Evolutionary conservation across 2,329 filamentous ascomycete genomes (phyloP).

Genomic region (Aspergillus ochraceus): DNA sequence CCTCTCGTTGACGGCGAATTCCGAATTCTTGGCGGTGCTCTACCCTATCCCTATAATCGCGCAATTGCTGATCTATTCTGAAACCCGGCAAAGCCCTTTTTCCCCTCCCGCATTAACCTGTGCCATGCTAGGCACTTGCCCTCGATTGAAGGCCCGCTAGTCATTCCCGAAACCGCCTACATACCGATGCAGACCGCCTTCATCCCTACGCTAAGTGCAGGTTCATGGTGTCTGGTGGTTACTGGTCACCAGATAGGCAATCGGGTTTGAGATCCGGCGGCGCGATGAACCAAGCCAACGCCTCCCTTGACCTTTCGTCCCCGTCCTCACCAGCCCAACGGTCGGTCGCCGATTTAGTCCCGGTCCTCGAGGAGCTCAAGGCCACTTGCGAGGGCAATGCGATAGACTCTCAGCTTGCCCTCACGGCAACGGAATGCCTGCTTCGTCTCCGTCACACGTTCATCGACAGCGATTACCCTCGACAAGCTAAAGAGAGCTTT

Average conservation of each 20-base stretch:
- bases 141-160: constrained; percentile 16
- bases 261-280: constrained; percentile 35
- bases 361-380: constrained; percentile 40
- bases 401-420: constrained; percentile 32
- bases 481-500: constrained; percentile 73
- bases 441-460: constrained; percentile 67
- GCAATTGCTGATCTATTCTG: constrained; percentile 23
- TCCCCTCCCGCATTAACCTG: constrained; percentile 12
- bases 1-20: not conserved
- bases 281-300: constrained; percentile 30
- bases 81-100: constrained; percentile 18
- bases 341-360: constrained; percentile 38
- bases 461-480: constrained; percentile 52
- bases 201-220: constrained; percentile 28
- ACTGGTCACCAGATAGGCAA: constrained; percentile 30
- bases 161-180: constrained; percentile 21
- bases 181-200: constrained; percentile 38
- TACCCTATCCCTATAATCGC: constrained; percentile 4
- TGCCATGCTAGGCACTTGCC: constrained; percentile 13
- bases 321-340: constrained; percentile 35
- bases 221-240: constrained; percentile 37
- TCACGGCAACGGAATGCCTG: constrained; percentile 56
- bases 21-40: not conserved
- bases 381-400: constrained; percentile 29
- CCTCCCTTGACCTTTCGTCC: constrained; percentile 28